Base-by-base conservation (phyloP, 164 flowering plant species). In the Euptelea pleiosperma region DNA sequence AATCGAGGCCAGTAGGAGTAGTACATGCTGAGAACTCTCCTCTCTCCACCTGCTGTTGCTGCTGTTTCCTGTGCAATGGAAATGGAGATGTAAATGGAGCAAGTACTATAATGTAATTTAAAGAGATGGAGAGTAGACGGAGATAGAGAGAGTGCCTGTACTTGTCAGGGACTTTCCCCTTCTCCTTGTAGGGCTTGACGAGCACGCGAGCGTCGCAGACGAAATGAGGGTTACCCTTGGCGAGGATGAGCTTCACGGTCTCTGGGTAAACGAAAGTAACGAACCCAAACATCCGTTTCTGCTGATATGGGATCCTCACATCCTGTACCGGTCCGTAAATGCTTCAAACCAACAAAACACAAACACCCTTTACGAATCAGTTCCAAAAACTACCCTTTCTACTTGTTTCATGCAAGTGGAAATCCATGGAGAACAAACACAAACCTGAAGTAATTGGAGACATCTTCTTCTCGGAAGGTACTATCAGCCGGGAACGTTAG, bases 161-260 rank as follows among this genome's bases (percentile, higher is more conserved):
- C 96, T 84, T 93, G 47, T 93, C 97, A 6, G 82, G 78, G 43
- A 87, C 71, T 78, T 89, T 92, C 11, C 97, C 97, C 76, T 93
- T 93, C 75, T 93, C 98, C 82, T 93, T 93, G 79, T 93, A 93
- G 35, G 98, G 98, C 77, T 93, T 93, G 21, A 93, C 97, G 24
- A 93, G 98, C 53, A 93, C 98, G 0, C 97, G 88, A 14, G 97
- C 90, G 53, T 93, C 98, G 21, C 98, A 93, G 0, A 93, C 92
- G 63, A 89, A 93, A 75, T 93, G 98, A 3, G 98, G 98, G 62
- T 93, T 93, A 31, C 98, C 98, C 70, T 88, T 90, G 2, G 94
- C 96, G 43, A 93, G 67, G 28, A 93, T 90, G 52, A 84, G 72
- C 76, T 88, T 90, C 68, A 93, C 98, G 14, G 98, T 93, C 68